phyloP scores from a whole-genome alignment of 1,139 yeast genomes.

The Sugiyamaella paludigena region DNA sequence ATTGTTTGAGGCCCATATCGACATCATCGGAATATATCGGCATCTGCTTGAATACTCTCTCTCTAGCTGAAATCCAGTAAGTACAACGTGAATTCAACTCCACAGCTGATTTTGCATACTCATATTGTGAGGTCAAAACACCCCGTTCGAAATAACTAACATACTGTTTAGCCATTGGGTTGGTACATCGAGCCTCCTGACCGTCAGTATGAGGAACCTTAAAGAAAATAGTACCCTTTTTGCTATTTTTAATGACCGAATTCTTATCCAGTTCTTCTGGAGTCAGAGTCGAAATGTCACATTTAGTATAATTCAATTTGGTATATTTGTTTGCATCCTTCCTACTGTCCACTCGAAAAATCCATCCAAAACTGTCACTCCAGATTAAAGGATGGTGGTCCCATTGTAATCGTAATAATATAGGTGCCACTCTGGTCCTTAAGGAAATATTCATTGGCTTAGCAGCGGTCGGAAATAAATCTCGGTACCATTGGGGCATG shows the following conservation, averaged over 20 bases:
- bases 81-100: conserved; percentile 74
- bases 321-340: conserved; percentile 41
- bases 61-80: conserved; percentile 91
- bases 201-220: conserved; percentile 94
- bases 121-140: conserved; percentile 64
- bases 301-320: conserved; percentile 51
- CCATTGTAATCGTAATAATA: conserved; percentile 78
- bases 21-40: conserved; percentile 55
- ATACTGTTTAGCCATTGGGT: conserved; percentile 77
- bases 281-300: conserved; percentile 41
- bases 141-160: conserved; percentile 71
- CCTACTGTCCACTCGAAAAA: conserved; percentile 56
- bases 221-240: conserved; percentile 41
- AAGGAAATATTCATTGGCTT: conserved; percentile 58
- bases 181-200: conserved; percentile 66
- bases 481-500: conserved; percentile 91
- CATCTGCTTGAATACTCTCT: conserved; percentile 79
- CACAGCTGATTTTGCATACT: conserved; percentile 74
- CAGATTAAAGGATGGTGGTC: conserved; percentile 79
- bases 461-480: conserved; percentile 53
- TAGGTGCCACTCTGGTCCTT: conserved; percentile 72
- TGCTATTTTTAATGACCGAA: conserved; percentile 11
- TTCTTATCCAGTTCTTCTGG: conserved; percentile 29
- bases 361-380: conserved; percentile 84
- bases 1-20: conserved; percentile 31